Conservation (phyloP, 805 yeast species). For the Myxozyma geophila region DNA sequence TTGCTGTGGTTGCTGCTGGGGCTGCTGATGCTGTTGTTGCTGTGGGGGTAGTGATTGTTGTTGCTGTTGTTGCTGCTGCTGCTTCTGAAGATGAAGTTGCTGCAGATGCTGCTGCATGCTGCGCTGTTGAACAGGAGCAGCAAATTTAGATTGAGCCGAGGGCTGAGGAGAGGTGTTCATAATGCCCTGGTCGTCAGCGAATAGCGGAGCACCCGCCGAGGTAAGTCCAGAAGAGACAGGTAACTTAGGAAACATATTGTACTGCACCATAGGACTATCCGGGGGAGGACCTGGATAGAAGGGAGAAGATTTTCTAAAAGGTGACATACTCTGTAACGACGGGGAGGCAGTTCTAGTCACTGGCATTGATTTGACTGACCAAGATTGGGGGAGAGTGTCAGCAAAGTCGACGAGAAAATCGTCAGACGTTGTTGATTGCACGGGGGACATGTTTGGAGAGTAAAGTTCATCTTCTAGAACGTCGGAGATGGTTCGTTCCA, state of each 20-base stretch:
- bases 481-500: conserved; percentile 60
- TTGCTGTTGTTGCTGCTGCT: conserved; percentile 27
- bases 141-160: conserved; percentile 5
- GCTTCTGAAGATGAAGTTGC: conserved; percentile 32
- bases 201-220: not conserved
- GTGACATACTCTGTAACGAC: conserved; percentile 30
- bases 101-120: conserved; percentile 23
- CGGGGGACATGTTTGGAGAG: conserved; percentile 36
- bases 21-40: conserved; percentile 14
- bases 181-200: not conserved
- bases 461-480: conserved; percentile 65
- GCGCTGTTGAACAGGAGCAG: conserved; percentile 16
- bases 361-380: conserved; percentile 31
- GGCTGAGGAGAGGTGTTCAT: conserved; percentile 15
- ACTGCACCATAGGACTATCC: conserved; percentile 20
- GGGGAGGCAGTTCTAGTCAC: conserved; percentile 33
- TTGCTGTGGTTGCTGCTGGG: conserved; percentile 8
- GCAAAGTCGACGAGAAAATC: conserved; percentile 29
- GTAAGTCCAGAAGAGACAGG: conserved; percentile 2
- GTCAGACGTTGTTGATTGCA: conserved; percentile 31
- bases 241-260: conserved; percentile 18
- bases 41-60: conserved; percentile 19
- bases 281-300: conserved; percentile 35
- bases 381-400: conserved; percentile 15
- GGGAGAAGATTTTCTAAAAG: conserved; percentile 38